A percentile compares a stretch with the other conserved stretches of the same genome.
phyloP scores from a whole-genome alignment of 2,329 filamentous ascomycete species.

The Xylariaceae sp. region DNA sequence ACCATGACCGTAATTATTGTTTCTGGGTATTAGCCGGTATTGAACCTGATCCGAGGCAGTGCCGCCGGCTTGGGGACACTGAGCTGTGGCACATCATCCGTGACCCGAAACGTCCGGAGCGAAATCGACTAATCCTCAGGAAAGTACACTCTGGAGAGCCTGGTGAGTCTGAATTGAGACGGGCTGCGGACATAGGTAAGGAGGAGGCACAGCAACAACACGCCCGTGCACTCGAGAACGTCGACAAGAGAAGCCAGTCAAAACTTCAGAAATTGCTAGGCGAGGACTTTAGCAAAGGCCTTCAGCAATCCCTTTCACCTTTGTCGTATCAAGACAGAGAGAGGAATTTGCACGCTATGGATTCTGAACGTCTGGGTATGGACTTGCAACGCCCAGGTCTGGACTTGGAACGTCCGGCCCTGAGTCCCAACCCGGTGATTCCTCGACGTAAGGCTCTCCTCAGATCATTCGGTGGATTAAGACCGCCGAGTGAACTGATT shows the following conservation, averaged over 20 bases:
- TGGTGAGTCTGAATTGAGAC: slow-evolving; percentile 76
- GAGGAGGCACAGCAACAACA: slow-evolving; percentile 78
- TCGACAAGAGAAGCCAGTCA: slow-evolving; percentile 72
- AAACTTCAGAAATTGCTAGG: slow-evolving; percentile 89
- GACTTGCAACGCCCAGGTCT: slow-evolving; percentile 37
- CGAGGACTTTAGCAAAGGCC: slow-evolving; percentile 72
- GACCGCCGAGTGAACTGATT: slow-evolving; percentile 94
- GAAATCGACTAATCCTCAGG: slow-evolving; percentile 82
- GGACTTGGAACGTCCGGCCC: slow-evolving; percentile 53
- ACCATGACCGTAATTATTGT: slow-evolving; percentile 91
- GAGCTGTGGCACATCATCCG: slow-evolving; percentile 90
- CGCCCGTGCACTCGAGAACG: slow-evolving; percentile 54
- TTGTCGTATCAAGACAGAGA: slow-evolving; percentile 66
- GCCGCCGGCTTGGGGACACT: slow-evolving; percentile 74
- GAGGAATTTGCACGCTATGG: slow-evolving; percentile 53
- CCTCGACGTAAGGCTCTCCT: slow-evolving; percentile 51
- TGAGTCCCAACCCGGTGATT: slow-evolving; percentile 42
- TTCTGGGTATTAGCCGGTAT: slow-evolving; percentile 89
- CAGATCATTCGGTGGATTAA: slow-evolving; percentile 81
- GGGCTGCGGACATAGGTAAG: slow-evolving; percentile 81
- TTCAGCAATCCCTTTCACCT: slow-evolving; percentile 83
- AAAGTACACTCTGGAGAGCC: slow-evolving; percentile 92
- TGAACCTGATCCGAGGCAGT: slow-evolving; percentile 75
- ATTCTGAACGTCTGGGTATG: no score
- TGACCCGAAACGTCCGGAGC: slow-evolving; percentile 76